Base-by-base conservation (phyloP, 306 rosid species). In the Heteromeles arbutifolia region DNA sequence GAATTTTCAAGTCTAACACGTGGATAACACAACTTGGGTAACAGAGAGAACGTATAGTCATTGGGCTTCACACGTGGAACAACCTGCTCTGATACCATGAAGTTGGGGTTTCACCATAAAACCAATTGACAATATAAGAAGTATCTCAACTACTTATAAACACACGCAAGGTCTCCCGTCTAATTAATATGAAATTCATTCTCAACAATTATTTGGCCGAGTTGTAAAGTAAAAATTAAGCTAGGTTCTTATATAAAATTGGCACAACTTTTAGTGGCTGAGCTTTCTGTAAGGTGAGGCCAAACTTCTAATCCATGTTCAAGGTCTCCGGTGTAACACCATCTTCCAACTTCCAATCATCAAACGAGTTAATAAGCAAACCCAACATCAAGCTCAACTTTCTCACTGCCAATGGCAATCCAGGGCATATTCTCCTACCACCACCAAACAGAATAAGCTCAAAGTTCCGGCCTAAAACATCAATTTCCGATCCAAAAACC, bases 401-500 rank as follows among this genome's bases (percentile, higher is more conserved):
- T n/a, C 86, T 43, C 41, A 19, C 56, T 1, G 85, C 89, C 80
- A 86, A 52, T 6, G 72, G 80, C 58, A 73, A 64, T 6, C 89
- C 91, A 8, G 86, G 86, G n/a, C 89, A 88, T 18, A 74, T 85
- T 54, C 87, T 67, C 15, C 87, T 37, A 17, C 85, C 87, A 5
- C 74, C 68, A 1, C 87, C 85, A 50, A 88, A 88, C 1, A 87
- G 87, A 28, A 68, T 18, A 2, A 88, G 74, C 86, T 83, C 82
- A 79, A 79, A 85, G 54, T 72, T 25, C 0, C 65, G 37, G 4
- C 84, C 83, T 22, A 17, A 57, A 4, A 50, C 39, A 41, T 83
- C 84, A 32, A 81, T 17, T 26, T 59, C 48, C 3, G 12, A 72
- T 3, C 73, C 81, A 45, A 81, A 14, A 25, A 81, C 77, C 70